These are phyloP conservation scores for Solanum pennellii DNA, from an alignment of 257 asterid species.

Conservation along the genomic window DNA sequence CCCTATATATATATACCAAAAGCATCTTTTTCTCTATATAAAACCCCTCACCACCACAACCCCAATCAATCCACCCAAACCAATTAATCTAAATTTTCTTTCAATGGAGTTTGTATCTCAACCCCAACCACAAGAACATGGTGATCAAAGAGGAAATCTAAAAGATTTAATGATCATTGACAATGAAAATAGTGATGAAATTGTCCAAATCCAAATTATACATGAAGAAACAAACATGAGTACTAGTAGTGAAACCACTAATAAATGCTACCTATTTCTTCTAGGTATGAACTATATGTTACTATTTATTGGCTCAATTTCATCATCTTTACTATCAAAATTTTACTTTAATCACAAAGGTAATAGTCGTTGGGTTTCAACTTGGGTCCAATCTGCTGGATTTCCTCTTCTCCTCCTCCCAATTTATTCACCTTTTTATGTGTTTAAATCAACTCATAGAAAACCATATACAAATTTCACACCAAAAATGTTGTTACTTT, in stretches of 20 bases:
- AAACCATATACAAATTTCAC: constrained; percentile 39
- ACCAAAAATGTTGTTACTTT: neutral
- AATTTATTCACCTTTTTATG: constrained; percentile 19
- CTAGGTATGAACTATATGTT: constrained; percentile 21
- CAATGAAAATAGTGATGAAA: neutral
- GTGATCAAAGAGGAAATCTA: neutral
- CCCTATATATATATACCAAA: neutral
- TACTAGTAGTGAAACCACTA: neutral
- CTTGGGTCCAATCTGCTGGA: constrained; percentile 66
- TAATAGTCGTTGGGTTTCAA: constrained; percentile 53
- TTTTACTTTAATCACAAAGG: constrained; percentile 72
- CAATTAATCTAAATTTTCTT: neutral
- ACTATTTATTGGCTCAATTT: constrained; percentile 40
- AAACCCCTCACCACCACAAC: neutral
- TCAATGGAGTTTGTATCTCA: neutral
- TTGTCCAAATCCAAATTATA: neutral
- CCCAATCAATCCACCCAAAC: neutral
- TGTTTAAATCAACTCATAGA: constrained; percentile 18
- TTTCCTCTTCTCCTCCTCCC: constrained; percentile 53
- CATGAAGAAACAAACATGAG: constrained; percentile 1
- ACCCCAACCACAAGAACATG: neutral
- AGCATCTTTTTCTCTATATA: neutral
- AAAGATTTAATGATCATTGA: neutral
- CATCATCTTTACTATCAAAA: constrained; percentile 39
- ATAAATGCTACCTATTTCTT: constrained; percentile 21